Percentiles rank a stretch among this genome's conserved stretches.
These are phyloP conservation scores for Dothideomycetes sp. DNA, from an alignment of 2,329 filamentous ascomycete species.

Conservation along the genomic window DNA sequence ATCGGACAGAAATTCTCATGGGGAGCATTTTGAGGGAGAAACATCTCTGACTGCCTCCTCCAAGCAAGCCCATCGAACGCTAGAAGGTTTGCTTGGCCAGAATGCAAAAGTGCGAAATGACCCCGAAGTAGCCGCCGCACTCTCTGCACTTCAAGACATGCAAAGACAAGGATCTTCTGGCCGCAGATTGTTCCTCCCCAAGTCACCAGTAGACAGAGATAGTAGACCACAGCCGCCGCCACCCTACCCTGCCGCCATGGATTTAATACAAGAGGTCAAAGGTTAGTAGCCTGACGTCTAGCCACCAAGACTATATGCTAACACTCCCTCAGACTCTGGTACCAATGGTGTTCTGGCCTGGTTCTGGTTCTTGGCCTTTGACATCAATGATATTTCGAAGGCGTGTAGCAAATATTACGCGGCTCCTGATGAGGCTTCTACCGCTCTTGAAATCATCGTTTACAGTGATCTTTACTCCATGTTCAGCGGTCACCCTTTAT, in stretches of 20 bases:
- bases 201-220: not conserved
- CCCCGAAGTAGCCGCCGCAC: conserved; percentile 3
- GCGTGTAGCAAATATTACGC: conserved; percentile 7
- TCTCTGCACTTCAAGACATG: conserved; percentile 1
- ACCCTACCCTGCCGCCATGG: not conserved
- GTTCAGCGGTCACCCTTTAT: conserved; percentile 1
- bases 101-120: conserved; percentile 5
- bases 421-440: conserved; percentile 6
- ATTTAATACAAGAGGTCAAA: conserved; percentile 1
- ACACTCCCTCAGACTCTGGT: conserved; percentile 2
- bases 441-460: conserved; percentile 9
- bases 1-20: conserved; percentile 5
- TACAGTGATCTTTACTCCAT: conserved; percentile 9
- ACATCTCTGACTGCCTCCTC: conserved; percentile 4
- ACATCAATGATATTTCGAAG: conserved; percentile 1
- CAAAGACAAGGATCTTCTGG: conserved; percentile 1
- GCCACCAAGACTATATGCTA: not conserved
- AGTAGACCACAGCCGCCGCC: not conserved
- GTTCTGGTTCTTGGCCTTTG: conserved; percentile 6
- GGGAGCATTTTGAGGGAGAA: conserved; percentile 5
- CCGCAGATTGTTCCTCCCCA: not conserved
- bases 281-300: not conserved
- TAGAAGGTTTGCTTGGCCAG: conserved; percentile 1
- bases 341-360: conserved; percentile 1
- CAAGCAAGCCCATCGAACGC: conserved; percentile 4